These are phyloP conservation scores for Candida sakaeoensis DNA, from an alignment of 805 yeast species.

Conservation along the genomic window DNA sequence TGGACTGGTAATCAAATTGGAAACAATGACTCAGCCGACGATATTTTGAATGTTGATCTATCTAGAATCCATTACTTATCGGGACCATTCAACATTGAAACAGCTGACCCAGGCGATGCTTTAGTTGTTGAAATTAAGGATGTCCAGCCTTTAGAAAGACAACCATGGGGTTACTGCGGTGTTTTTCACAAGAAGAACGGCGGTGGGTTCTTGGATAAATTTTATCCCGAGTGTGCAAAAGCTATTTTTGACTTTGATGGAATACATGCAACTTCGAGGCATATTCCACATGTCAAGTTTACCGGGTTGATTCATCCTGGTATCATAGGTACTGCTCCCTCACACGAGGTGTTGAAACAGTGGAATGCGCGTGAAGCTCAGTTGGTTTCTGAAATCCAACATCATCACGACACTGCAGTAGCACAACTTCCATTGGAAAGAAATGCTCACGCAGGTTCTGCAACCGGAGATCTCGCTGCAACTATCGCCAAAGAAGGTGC, in stretches of 20 bases:
- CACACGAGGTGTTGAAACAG: constrained; percentile 35
- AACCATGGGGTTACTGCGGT: constrained; percentile 54
- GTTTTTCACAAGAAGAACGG: constrained; percentile 47
- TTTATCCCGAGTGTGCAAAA: constrained; percentile 49
- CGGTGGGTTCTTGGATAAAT: constrained; percentile 47
- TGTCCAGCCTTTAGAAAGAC: constrained; percentile 49
- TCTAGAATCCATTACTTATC: constrained; percentile 46
- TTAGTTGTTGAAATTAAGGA: constrained; percentile 48
- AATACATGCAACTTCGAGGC: constrained; percentile 46
- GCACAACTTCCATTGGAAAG: constrained; percentile 39
- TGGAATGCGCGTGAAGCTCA: constrained; percentile 45
- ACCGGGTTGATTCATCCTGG: constrained; percentile 53
- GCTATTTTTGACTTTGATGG: constrained; percentile 54
- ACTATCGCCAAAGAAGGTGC: constrained; percentile 42
- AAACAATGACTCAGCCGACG: constrained; percentile 47
- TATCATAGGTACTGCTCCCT: constrained; percentile 50
- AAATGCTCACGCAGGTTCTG: constrained; percentile 41
- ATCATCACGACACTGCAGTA: constrained; percentile 28
- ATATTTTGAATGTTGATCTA: constrained; percentile 42
- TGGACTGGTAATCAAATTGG: constrained; percentile 54
- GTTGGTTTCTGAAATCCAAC: constrained; percentile 31
- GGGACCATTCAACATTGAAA: constrained; percentile 46
- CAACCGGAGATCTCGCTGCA: constrained; percentile 23
- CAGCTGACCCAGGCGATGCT: constrained; percentile 47
- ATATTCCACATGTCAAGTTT: constrained; percentile 47